These are phyloP conservation scores for Cryphonectria naterciae DNA, from an alignment of 2,329 filamentous ascomycete species.

Conservation along the genomic window DNA sequence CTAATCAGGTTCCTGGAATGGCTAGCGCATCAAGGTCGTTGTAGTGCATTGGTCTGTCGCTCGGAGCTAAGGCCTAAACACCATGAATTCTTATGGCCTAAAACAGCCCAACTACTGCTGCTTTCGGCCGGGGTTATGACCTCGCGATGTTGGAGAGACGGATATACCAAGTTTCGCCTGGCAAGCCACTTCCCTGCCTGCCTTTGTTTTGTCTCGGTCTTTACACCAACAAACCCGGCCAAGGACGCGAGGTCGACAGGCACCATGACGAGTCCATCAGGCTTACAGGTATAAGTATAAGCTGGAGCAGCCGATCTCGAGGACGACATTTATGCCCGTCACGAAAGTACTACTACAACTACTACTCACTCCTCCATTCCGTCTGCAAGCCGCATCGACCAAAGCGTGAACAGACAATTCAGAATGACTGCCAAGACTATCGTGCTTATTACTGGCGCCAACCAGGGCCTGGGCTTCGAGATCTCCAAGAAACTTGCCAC, in stretches of 20 bases:
- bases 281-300: background rate
- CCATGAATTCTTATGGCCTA: background rate
- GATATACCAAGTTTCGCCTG: background rate
- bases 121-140: background rate
- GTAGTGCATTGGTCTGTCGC: background rate
- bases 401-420: conserved; percentile 3
- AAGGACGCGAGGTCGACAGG: background rate
- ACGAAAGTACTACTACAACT: background rate
- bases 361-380: background rate
- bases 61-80: background rate
- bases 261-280: background rate
- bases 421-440: conserved; percentile 25
- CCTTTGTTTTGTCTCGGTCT: background rate
- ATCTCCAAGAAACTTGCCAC: conserved; percentile 44
- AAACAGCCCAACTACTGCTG: background rate
- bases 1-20: background rate
- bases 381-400: background rate
- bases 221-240: background rate
- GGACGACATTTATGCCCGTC: background rate
- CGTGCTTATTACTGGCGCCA: conserved; percentile 46
- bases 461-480: conserved; percentile 49
- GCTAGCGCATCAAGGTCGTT: background rate
- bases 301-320: background rate
- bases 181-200: background rate
- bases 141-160: background rate